Evolutionary conservation across 73 alveolate genomes (phyloP), one percentile per base, ranked within the genome.

Genomic region (Paramecium biaurelia): DNA sequence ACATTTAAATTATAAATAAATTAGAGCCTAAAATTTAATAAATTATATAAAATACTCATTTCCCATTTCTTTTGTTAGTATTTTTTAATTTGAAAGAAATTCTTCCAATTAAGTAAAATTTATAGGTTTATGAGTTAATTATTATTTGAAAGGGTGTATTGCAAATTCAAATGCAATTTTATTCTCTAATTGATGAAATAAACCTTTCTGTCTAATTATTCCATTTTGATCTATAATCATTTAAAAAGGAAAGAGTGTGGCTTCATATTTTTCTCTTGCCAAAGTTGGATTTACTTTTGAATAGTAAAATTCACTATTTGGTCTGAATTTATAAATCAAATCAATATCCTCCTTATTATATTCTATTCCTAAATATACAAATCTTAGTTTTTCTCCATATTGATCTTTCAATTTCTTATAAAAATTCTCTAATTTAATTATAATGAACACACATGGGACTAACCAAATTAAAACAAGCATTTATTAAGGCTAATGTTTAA

Each of bases 381-480:
- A 67, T 59, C 85, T 86, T 53, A 86, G 35, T 34, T 86, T 86
- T 9, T 86, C 93, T 21, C 93, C 89, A 85, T 85, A 86, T 57
- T 59, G 15, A 11, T 63, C 93, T 18, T 53, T 7, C 23, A 53
- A 53, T 53, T 53, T n/a, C 68, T 53, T 0, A 18, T 53, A 53
- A 20, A 53, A 53, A 53, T 8, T 18, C 14, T 53, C 68, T 4
- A 53, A n/a, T 53, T 53, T 53, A 1, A 53, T 53, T 1, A 53
- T 53, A 7, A 53, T 53, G 8, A 53, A 53, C 23, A 18, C 68
- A 18, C 68, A 53, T 4, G 68, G 68, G 3, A 53, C 2, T 53
- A 53, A n/a, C 68, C 68, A 53, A 53, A 53, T n/a, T 18, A 53
- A 53, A 53, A 53, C 68, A 18, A 53, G 68, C 68, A 53, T 53